A percentile compares a stretch with the other conserved stretches of the same genome.
phyloP scores from a whole-genome alignment of 306 rosid species.

The Casuarina glauca region DNA sequence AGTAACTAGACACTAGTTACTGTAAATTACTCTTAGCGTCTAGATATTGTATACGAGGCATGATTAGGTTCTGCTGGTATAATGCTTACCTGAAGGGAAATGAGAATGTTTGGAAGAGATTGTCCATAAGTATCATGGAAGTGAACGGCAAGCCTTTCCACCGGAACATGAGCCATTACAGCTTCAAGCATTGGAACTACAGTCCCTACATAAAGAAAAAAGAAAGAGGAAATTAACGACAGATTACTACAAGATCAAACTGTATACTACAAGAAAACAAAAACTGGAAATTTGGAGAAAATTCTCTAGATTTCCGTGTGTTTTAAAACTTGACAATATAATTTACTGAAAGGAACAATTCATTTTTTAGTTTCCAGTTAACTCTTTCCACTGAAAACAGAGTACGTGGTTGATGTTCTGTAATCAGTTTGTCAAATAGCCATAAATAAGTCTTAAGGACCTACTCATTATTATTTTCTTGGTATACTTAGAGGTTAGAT shows the following conservation, averaged over 20 bases:
- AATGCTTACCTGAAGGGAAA: constrained; percentile 79
- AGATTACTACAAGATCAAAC: constrained; percentile 3
- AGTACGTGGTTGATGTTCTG: too few relatives aligned
- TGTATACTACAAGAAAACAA: background rate
- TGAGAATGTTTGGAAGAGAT: constrained; percentile 75
- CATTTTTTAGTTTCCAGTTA: too few relatives aligned
- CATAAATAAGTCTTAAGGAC: too few relatives aligned
- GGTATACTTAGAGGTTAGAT: too few relatives aligned
- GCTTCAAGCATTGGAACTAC: constrained; percentile 86
- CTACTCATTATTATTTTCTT: too few relatives aligned
- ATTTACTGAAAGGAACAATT: too few relatives aligned
- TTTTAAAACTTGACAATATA: too few relatives aligned
- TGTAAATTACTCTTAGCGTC: background rate
- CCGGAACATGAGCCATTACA: constrained; percentile 78
- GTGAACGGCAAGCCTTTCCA: constrained; percentile 81
- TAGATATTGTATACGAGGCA: background rate
- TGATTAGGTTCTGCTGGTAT: constrained; percentile 5
- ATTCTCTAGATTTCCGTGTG: too few relatives aligned
- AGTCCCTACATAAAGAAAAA: constrained; percentile 44
- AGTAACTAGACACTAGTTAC: background rate
- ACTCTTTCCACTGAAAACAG: too few relatives aligned
- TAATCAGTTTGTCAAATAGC: too few relatives aligned
- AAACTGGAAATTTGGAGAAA: too few relatives aligned
- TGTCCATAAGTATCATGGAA: constrained; percentile 95
- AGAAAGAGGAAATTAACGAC: constrained; percentile 7